phyloP scores from a whole-genome alignment of 2,329 filamentous ascomycete genomes.

The Arthrobotrys pseudoclavata region DNA sequence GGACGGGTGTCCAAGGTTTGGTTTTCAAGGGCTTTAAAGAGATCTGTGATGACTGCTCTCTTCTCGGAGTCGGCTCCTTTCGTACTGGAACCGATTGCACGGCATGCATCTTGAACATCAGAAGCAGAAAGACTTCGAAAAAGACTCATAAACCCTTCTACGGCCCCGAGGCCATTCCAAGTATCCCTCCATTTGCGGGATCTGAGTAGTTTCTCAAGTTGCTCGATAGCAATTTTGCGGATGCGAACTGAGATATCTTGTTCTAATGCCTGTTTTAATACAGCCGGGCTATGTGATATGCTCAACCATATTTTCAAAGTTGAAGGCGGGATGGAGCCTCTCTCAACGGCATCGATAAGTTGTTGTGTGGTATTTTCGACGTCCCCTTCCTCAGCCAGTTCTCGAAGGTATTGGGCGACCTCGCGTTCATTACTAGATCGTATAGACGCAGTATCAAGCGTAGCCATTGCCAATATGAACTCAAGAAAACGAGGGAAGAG shows the following conservation, averaged over 20 bases:
- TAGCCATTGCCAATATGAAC: not conserved
- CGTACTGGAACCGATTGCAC: constrained; percentile 8
- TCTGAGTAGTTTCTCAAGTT: constrained; percentile 14
- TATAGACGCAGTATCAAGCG: not conserved
- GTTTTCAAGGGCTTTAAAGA: constrained; percentile 2
- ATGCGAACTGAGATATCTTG: constrained; percentile 14
- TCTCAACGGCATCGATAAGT: constrained; percentile 20
- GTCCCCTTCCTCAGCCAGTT: not conserved
- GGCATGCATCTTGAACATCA: constrained; percentile 19
- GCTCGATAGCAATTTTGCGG: constrained; percentile 3
- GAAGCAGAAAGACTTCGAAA: constrained; percentile 5
- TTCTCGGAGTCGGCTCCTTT: constrained; percentile 29
- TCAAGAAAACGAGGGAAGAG: not conserved
- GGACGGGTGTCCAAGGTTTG: constrained; percentile 24
- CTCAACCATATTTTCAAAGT: constrained; percentile 25
- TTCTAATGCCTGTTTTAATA: constrained; percentile 5
- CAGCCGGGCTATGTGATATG: not conserved
- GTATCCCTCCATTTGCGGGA: constrained; percentile 23
- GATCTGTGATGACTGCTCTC: constrained; percentile 25
- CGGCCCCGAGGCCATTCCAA: constrained; percentile 25
- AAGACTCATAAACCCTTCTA: constrained; percentile 1
- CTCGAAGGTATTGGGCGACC: constrained; percentile 9
- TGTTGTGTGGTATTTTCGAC: constrained; percentile 21
- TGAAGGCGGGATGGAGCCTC: constrained; percentile 6
- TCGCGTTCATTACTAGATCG: constrained; percentile 1